Conservation (phyloP, 345 rosid genomes). For the Microthlaspi erraticum region DNA sequence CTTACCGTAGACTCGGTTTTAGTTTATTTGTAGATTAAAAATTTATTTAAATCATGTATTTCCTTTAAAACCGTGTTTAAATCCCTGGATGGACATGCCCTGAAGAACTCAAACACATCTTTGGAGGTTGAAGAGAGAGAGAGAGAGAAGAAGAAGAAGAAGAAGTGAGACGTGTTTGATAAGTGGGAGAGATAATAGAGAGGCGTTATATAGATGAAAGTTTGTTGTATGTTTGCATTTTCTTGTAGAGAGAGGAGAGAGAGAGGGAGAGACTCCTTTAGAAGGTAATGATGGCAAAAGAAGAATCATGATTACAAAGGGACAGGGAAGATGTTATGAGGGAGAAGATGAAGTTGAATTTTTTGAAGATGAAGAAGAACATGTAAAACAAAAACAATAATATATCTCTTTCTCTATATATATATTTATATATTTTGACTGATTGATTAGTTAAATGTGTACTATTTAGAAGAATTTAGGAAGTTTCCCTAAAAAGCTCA, state of each 20-base stretch:
- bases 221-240: conserved; percentile 34
- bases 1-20: too few relatives aligned
- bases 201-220: conserved; percentile 36
- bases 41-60: too few relatives aligned
- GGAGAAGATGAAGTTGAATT: conserved; percentile 46
- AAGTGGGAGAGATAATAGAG: conserved; percentile 20
- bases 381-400: background rate
- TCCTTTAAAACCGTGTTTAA: too few relatives aligned
- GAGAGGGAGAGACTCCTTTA: conserved; percentile 48
- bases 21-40: too few relatives aligned
- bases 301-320: conserved; percentile 73
- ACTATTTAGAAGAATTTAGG: conserved; percentile 38
- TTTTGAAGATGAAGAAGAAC: conserved; percentile 37
- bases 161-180: conserved; percentile 23
- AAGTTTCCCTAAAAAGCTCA: conserved; percentile 38
- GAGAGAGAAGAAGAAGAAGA: conserved; percentile 8
- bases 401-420: too few relatives aligned
- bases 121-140: conserved; percentile 28
- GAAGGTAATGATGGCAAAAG: conserved; percentile 65
- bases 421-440: conserved; percentile 1
- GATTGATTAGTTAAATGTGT: conserved; percentile 39
- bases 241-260: conserved; percentile 34
- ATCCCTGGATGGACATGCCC: too few relatives aligned
- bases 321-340: conserved; percentile 52
- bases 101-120: conserved; percentile 47